phyloP scores from a whole-genome alignment of 208 protist species.

The Strigomonas culicis region DNA sequence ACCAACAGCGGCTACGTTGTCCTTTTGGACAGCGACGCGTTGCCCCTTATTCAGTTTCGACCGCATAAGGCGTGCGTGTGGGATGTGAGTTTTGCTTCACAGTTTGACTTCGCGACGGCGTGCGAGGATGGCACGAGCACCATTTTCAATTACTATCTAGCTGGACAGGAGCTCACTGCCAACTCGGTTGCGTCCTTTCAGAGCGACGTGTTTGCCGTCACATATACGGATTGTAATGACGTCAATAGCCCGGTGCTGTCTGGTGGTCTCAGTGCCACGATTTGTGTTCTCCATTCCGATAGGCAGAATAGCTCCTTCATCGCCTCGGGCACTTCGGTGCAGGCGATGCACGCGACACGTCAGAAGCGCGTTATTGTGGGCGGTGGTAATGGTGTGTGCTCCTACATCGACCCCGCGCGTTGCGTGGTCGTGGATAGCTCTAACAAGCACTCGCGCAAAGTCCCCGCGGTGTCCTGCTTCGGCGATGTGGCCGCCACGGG shows the following conservation, averaged over 20 bases:
- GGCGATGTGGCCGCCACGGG: conserved; percentile 66
- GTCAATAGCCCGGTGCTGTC: conserved; percentile 78
- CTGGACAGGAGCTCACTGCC: conserved; percentile 62
- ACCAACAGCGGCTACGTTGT: conserved; percentile 88
- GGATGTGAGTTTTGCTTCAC: conserved; percentile 79
- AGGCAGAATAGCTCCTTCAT: conserved; percentile 85
- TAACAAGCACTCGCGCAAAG: conserved; percentile 76
- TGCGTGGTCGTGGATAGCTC: conserved; percentile 66
- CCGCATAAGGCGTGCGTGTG: conserved; percentile 88
- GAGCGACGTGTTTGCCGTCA: conserved; percentile 87
- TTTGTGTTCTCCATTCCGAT: conserved; percentile 87
- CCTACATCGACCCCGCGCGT: conserved; percentile 63
- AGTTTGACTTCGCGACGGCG: conserved; percentile 85
- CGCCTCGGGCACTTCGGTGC: conserved; percentile 74
- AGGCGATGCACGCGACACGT: conserved; percentile 78
- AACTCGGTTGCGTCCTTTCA: conserved; percentile 86
- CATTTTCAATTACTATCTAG: conserved; percentile 88
- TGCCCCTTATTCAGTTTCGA: conserved; percentile 87
- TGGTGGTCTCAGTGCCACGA: conserved; percentile 78
- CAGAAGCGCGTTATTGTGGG: conserved; percentile 70
- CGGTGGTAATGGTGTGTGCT: conserved; percentile 74
- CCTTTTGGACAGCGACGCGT: conserved; percentile 74
- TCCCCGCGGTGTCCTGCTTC: conserved; percentile 73
- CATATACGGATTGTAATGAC: conserved; percentile 67
- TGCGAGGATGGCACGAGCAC: conserved; percentile 84